Conservation (phyloP, 2,329 filamentous ascomycete genomes). For the Aspergillus carbonarius region DNA sequence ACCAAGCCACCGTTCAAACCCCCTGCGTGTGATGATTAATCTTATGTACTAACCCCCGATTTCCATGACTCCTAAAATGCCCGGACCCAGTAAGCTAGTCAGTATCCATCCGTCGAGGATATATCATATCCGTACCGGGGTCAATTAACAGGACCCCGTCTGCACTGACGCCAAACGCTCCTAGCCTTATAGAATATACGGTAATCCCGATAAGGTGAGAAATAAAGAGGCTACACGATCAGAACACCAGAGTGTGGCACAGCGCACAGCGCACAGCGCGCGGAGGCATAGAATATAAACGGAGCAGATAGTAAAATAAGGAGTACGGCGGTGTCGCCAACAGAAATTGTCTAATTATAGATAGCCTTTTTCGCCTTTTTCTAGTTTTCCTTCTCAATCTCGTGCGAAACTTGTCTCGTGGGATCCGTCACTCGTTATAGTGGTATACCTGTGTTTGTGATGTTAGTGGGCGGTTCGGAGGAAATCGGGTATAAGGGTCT, state of each 20-base stretch:
- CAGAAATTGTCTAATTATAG: neutral
- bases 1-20: no score
- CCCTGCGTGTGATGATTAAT: no score
- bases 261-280: neutral
- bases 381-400: neutral
- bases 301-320: neutral
- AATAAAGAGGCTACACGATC: neutral
- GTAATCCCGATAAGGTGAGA: neutral
- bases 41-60: no score
- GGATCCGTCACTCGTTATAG: constrained; percentile 70
- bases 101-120: no score
- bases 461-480: constrained; percentile 11
- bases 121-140: no score
- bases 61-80: no score
- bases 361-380: neutral
- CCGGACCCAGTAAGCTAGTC: no score
- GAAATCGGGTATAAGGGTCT: constrained; percentile 30
- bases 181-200: no score
- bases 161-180: no score
- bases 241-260: neutral
- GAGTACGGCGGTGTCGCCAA: neutral
- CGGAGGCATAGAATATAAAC: neutral
- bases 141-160: no score
- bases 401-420: neutral
- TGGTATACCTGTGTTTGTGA: constrained; percentile 68